These are phyloP conservation scores for Diaporthe velutina DNA, from an alignment of 2,329 filamentous ascomycete species.

Conservation along the genomic window DNA sequence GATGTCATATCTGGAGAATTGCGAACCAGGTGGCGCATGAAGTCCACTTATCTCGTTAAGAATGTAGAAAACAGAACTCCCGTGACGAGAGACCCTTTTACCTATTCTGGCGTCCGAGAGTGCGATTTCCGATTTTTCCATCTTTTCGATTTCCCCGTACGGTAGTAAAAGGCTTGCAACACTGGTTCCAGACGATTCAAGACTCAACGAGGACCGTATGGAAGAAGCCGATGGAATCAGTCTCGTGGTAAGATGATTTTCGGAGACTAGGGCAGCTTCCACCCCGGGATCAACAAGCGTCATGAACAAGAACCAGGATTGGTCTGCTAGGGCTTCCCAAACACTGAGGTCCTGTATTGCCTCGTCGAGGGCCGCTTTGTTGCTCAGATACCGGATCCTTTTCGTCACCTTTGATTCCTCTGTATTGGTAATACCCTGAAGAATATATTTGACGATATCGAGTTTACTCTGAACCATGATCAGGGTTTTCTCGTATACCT, in stretches of 20 bases:
- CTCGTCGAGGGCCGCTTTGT: not conserved
- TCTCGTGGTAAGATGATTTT: not conserved
- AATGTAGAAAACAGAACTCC: not conserved
- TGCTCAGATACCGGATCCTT: not conserved
- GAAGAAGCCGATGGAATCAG: not conserved
- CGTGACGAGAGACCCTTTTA: not conserved
- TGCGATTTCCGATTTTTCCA: not conserved
- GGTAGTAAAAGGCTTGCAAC: not conserved
- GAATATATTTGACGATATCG: slow-evolving; percentile 27
- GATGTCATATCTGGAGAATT: not conserved
- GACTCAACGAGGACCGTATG: not conserved
- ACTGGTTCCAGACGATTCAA: not conserved
- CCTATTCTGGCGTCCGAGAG: not conserved
- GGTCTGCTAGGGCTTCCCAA: not conserved
- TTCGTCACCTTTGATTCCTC: too few species aligned
- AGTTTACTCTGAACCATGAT: slow-evolving; percentile 41
- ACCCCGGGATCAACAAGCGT: not conserved
- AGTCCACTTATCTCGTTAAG: not conserved
- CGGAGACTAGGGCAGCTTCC: not conserved
- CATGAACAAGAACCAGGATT: slow-evolving; percentile 7
- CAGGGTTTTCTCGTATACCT: slow-evolving; percentile 41
- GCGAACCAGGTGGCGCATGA: not conserved
- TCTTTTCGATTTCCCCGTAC: not conserved
- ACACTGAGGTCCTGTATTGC: not conserved
- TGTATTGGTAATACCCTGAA: not conserved